phyloP scores from a whole-genome alignment of 2,329 filamentous ascomycete species.

The Leptoxyphium fumago region DNA sequence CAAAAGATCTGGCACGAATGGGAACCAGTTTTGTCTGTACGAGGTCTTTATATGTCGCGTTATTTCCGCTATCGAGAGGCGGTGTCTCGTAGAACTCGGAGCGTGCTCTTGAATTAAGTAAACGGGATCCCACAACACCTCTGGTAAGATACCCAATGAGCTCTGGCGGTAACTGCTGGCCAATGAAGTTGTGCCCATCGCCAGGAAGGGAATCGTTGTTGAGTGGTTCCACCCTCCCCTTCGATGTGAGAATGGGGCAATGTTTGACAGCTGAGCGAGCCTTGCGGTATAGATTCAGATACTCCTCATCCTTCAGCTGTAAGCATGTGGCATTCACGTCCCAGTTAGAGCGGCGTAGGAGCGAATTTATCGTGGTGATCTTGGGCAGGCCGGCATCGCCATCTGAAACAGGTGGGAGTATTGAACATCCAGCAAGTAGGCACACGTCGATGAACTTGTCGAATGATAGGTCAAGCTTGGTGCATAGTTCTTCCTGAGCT shows the following conservation, averaged over 20 bases:
- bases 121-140: constrained; percentile 62
- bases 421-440: constrained; percentile 68
- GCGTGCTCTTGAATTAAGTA: constrained; percentile 71
- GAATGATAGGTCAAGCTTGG: constrained; percentile 46
- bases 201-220: constrained; percentile 59
- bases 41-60: constrained; percentile 66
- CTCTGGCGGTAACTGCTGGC: constrained; percentile 78
- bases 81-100: constrained; percentile 64
- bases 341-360: constrained; percentile 51
- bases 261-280: constrained; percentile 76
- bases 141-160: constrained; percentile 79
- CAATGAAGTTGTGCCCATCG: constrained; percentile 80
- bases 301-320: constrained; percentile 63
- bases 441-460: constrained; percentile 72
- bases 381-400: constrained; percentile 42
- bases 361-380: constrained; percentile 62
- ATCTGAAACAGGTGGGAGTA: constrained; percentile 53
- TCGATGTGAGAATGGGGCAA: constrained; percentile 63
- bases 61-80: constrained; percentile 72
- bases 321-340: constrained; percentile 62
- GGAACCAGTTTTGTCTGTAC: constrained; percentile 60
- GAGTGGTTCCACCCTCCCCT: constrained; percentile 63
- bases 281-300: constrained; percentile 75
- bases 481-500: constrained; percentile 45
- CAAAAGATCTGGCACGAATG: constrained; percentile 61